These are phyloP conservation scores for Auricularia sp. DNA, from an alignment of 768 basidiomycete species.

Conservation along the genomic window DNA sequence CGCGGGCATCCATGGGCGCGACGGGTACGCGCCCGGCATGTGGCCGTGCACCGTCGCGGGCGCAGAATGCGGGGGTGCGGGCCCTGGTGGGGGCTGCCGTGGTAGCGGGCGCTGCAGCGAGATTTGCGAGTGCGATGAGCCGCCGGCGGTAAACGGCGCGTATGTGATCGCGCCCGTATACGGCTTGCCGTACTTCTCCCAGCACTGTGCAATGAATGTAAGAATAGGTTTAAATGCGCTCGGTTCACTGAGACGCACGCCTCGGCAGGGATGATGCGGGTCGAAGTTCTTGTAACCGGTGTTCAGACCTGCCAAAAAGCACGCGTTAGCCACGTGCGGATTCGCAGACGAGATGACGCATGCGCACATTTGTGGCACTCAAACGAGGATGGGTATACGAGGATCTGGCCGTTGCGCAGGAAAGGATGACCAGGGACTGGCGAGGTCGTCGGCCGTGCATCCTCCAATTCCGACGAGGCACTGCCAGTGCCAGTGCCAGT, in stretches of 20 bases:
- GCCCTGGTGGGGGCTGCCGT: conserved; percentile 12
- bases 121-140: conserved; percentile 14
- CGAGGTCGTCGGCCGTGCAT: conserved; percentile 51
- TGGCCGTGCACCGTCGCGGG: conserved; percentile 1
- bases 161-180: conserved; percentile 55
- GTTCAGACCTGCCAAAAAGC: conserved; percentile 45
- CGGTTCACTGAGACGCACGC: background rate
- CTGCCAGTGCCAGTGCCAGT: too few relatives aligned
- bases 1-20: background rate
- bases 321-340: background rate
- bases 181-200: conserved; percentile 55
- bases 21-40: background rate
- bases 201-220: conserved; percentile 40
- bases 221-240: background rate
- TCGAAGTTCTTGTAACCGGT: conserved; percentile 65
- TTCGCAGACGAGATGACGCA: background rate
- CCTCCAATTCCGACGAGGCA: conserved; percentile 19
- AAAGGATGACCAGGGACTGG: conserved; percentile 63
- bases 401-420: conserved; percentile 45
- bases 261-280: conserved; percentile 52
- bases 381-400: conserved; percentile 61
- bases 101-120: conserved; percentile 32
- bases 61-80: background rate
- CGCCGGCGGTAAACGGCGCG: conserved; percentile 26
- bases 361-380: conserved; percentile 60